phyloP scores from a whole-genome alignment of 768 basidiomycete species.

The Mycena venus region DNA sequence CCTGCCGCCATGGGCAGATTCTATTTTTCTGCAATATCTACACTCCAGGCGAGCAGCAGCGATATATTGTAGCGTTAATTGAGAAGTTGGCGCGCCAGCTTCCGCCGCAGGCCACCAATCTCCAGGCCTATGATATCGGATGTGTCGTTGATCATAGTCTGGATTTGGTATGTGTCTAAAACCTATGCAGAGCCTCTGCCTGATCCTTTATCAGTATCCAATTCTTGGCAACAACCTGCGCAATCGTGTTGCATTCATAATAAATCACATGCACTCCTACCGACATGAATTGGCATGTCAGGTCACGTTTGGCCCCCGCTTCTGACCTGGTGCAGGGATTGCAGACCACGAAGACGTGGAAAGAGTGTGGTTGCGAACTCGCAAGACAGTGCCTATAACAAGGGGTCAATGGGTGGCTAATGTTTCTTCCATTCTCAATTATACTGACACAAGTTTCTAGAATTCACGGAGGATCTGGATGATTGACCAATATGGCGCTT shows the following conservation, averaged over 20 bases:
- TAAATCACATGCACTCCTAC: too few relatives aligned
- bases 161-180: slow-evolving; percentile 35
- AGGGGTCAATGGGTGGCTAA: too few relatives aligned
- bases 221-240: slow-evolving; percentile 34
- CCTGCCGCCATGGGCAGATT: too few relatives aligned
- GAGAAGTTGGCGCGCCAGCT: slow-evolving; percentile 44
- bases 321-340: slow-evolving; percentile 45
- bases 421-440: background rate
- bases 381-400: too few relatives aligned
- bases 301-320: slow-evolving; percentile 48
- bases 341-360: slow-evolving; percentile 53
- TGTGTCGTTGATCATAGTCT: slow-evolving; percentile 36
- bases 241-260: slow-evolving; percentile 36
- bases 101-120: slow-evolving; percentile 39
- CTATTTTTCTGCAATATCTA: too few relatives aligned
- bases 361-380: slow-evolving; percentile 48
- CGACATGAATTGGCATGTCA: slow-evolving; percentile 39
- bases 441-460: too few relatives aligned
- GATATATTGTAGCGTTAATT: slow-evolving; percentile 48
- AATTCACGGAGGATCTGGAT: slow-evolving; percentile 24
- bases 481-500: background rate
- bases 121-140: slow-evolving; percentile 43
- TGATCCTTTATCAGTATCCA: slow-evolving; percentile 34
- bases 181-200: too few relatives aligned
- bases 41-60: too few relatives aligned